Conservation (phyloP, 192 early-diverging fungal species). For the Physocladia obscura region DNA sequence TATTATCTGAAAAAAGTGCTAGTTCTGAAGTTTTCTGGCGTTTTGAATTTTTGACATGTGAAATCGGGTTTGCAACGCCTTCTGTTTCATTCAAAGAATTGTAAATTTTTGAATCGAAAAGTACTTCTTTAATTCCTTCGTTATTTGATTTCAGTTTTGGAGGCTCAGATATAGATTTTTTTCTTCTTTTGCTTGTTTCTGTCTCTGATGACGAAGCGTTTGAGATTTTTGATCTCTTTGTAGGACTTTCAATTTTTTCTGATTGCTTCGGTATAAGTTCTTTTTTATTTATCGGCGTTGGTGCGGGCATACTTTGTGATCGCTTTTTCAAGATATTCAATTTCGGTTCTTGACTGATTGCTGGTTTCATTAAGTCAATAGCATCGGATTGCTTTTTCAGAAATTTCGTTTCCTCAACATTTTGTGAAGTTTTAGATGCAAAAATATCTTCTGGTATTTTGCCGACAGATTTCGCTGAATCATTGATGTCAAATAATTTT, state of each 20-base stretch:
- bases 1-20: not conserved
- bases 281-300: not conserved
- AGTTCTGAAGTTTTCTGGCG: not conserved
- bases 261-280: not conserved
- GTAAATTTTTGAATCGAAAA: not conserved
- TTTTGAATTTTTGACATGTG: not conserved
- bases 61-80: not conserved
- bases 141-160: not conserved
- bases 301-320: not conserved
- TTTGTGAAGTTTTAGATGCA: too few relatives aligned
- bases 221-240: not conserved
- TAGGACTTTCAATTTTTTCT: not conserved
- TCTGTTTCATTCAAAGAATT: not conserved
- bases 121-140: not conserved
- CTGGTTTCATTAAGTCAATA: too few relatives aligned
- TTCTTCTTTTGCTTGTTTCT: not conserved
- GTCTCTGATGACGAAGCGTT: not conserved
- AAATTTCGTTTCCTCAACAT: too few relatives aligned
- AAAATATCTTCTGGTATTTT: too few relatives aligned
- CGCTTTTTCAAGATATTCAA: too few relatives aligned
- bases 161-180: slow-evolving; percentile 7
- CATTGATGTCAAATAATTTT: too few relatives aligned
- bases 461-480: too few relatives aligned
- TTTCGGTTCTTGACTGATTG: too few relatives aligned
- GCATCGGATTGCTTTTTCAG: too few relatives aligned